Conservation (phyloP, 495 filamentous ascomycete species). For the Tuber calosporum region DNA sequence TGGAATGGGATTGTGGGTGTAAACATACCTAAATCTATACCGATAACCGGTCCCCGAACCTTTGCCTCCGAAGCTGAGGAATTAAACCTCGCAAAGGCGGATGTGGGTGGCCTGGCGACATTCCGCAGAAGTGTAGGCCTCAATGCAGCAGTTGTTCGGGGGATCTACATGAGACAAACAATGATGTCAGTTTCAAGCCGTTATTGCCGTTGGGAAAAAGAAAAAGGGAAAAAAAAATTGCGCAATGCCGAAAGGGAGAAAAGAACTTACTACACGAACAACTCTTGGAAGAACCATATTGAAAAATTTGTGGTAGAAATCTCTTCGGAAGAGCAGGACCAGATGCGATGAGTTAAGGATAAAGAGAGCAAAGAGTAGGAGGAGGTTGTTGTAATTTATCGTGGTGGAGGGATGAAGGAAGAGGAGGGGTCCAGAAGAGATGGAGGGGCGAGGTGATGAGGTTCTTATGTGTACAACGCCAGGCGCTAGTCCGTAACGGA, state of each 20-base stretch:
- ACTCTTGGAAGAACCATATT: conserved; percentile 61
- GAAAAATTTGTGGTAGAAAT: conserved; percentile 39
- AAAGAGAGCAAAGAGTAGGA: not conserved
- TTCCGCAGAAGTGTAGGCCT: conserved; percentile 49
- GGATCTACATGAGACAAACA: conserved; percentile 51
- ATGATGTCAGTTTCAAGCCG: conserved; percentile 19
- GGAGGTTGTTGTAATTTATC: conserved; percentile 15
- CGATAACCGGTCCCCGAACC: conserved; percentile 92
- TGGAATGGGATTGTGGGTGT: conserved; percentile 14
- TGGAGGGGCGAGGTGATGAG: conserved; percentile 43
- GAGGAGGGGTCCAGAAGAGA: conserved; percentile 44
- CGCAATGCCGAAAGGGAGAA: conserved; percentile 33
- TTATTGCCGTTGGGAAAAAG: conserved; percentile 12
- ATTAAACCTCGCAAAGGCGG: conserved; percentile 67
- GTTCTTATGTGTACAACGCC: conserved; percentile 42
- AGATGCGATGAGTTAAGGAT: conserved; percentile 48
- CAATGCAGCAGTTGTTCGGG: conserved; percentile 55
- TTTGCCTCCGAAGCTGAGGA: conserved; percentile 77
- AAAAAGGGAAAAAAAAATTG: conserved; percentile 31
- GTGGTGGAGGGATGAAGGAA: conserved; percentile 42
- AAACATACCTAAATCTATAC: conserved; percentile 91
- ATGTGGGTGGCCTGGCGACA: conserved; percentile 51
- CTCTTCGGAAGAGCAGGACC: conserved; percentile 51
- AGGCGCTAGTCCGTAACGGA: conserved; percentile 15
- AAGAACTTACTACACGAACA: conserved; percentile 63